A percentile compares a stretch with the other conserved stretches of the same genome.
Conservation (phyloP, 2,329 filamentous ascomycete species). For the Calonectria montana region DNA sequence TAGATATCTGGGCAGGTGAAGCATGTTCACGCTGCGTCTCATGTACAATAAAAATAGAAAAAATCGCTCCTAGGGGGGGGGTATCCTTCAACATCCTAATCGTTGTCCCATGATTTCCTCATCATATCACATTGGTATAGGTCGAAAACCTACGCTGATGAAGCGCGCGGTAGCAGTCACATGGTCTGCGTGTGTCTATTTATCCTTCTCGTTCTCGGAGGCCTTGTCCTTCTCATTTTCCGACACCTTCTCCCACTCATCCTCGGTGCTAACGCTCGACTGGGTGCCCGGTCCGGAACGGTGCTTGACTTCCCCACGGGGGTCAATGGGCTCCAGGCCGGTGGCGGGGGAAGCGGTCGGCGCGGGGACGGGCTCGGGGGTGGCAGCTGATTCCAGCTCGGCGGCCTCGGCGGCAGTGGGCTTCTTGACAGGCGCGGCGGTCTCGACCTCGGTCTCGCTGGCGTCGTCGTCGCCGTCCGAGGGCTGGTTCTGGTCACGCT, state of each 20-base stretch:
- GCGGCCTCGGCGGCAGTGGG: conserved; percentile 15
- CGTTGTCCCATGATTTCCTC: conserved; percentile 3
- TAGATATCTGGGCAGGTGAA: conserved; percentile 13
- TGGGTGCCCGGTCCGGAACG: conserved; percentile 58
- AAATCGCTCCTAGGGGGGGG: conserved; percentile 33
- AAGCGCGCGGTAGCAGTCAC: not conserved
- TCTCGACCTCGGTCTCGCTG: conserved; percentile 57
- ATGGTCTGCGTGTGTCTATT: conserved; percentile 45
- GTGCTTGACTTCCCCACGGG: conserved; percentile 61
- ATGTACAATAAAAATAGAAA: conserved; percentile 39
- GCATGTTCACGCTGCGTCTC: conserved; percentile 32
- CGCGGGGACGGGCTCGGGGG: conserved; percentile 23
- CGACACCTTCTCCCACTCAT: conserved; percentile 97
- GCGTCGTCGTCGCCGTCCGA: conserved; percentile 42
- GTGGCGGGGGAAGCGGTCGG: conserved; percentile 40
- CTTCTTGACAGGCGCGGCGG: conserved; percentile 31
- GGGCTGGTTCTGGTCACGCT: conserved; percentile 20
- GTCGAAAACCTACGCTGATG: not conserved
- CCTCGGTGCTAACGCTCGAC: conserved; percentile 82
- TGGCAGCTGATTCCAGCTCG: conserved; percentile 40
- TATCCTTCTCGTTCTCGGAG: conserved; percentile 67
- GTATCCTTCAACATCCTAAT: conserved; percentile 41
- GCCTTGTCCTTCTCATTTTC: conserved; percentile 69
- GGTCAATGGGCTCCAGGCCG: conserved; percentile 57
- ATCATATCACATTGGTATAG: not conserved